Evolutionary conservation across 345 rosid species (phyloP).

Genomic region (Populus simonii): DNA sequence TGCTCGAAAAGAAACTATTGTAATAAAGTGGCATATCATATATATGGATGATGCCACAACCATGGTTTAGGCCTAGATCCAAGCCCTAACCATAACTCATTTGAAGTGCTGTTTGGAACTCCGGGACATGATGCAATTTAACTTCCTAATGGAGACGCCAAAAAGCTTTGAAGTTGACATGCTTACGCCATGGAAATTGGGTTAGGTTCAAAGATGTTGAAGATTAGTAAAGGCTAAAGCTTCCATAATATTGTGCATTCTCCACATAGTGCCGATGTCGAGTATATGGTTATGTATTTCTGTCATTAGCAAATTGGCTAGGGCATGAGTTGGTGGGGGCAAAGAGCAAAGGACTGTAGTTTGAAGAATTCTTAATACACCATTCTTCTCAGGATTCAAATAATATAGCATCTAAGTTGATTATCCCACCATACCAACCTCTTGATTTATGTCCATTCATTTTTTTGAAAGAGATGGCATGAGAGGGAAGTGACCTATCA

Average conservation of each 20-base stretch:
- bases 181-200: conserved; percentile 14
- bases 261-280: conserved; percentile 19
- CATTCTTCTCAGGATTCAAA: not conserved
- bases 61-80: not conserved
- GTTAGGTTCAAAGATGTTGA: conserved; percentile 26
- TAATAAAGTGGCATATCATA: not conserved
- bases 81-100: not conserved
- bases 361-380: conserved; percentile 12
- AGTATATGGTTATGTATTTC: conserved; percentile 8
- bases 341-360: conserved; percentile 12
- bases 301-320: conserved; percentile 26
- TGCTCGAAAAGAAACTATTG: not conserved
- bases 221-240: conserved; percentile 13
- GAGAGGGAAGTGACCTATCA: conserved; percentile 16
- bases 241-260: conserved; percentile 5
- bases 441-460: conserved; percentile 12
- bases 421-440: conserved; percentile 3
- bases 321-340: conserved; percentile 15
- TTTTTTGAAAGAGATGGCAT: not conserved
- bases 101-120: not conserved
- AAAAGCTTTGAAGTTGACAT: conserved; percentile 21
- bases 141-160: conserved; percentile 27
- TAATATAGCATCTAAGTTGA: not conserved
- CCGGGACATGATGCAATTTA: not conserved
- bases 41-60: not conserved